Evolutionary conservation across 2,329 filamentous ascomycete genomes (phyloP).

Genomic region (Ilyonectria destructans): DNA sequence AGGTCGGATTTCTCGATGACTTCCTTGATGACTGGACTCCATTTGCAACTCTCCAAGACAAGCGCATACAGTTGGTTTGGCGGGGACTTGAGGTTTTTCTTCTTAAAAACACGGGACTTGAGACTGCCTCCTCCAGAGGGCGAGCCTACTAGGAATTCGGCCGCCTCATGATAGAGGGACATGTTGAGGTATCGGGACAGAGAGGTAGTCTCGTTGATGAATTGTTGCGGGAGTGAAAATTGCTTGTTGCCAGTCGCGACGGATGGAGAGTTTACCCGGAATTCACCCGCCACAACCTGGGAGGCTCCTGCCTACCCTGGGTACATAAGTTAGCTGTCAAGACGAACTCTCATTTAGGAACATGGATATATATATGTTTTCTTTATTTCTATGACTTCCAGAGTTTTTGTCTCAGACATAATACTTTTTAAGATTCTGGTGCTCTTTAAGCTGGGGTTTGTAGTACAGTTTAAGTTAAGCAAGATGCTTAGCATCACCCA

Average conservation of each 20-base stretch:
- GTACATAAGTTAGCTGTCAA: not conserved
- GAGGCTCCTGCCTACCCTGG: not conserved
- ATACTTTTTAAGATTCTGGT: no score
- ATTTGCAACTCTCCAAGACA: conserved; percentile 90
- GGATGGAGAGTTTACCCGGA: conserved; percentile 33
- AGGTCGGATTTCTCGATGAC: conserved; percentile 88
- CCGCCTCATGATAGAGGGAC: conserved; percentile 97
- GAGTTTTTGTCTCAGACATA: no score
- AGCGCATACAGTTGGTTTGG: conserved; percentile 90
- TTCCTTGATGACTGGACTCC: conserved; percentile 88
- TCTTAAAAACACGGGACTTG: conserved; percentile 87
- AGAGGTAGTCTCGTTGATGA: conserved; percentile 13
- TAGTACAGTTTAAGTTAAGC: not conserved
- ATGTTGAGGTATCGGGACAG: conserved; percentile 65
- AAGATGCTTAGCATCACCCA: not conserved
- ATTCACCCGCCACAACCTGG: conserved; percentile 32
- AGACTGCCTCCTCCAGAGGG: conserved; percentile 79
- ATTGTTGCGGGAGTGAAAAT: conserved; percentile 37
- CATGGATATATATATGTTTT: no score
- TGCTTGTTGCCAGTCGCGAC: conserved; percentile 21
- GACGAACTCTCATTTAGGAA: not conserved
- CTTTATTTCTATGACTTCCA: no score
- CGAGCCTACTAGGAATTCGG: conserved; percentile 78
- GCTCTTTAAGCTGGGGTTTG: no score
- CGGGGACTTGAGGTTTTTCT: conserved; percentile 82